Evolutionary conservation across 164 flowering plant species (phyloP), one percentile per base, ranked within the genome.

Genomic region (Stephania cephalantha): DNA sequence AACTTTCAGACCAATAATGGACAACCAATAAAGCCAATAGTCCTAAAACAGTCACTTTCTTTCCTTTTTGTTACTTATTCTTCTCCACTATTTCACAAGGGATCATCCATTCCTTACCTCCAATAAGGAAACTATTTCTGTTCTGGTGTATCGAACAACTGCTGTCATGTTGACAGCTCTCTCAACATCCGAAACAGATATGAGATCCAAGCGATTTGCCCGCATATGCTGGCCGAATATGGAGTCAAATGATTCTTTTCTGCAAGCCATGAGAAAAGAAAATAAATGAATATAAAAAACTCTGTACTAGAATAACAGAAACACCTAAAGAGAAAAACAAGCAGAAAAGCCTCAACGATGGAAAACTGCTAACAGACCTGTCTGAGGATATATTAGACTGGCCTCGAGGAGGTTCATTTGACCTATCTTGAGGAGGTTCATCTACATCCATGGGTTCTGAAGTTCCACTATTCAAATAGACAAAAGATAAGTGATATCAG

Each of bases 401-500:
- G 63, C 78, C 79, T 55, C 83, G 80, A 74, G 94, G 84, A 76
- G 88, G 81, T 35, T 35, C 42, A 35, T 35, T 35, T 35, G 86
- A 35, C 35, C 65, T 85, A 53, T 78, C 79, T 55, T 84, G 80
- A 74, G 94, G 84, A 76, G 88, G 81, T 6, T 84, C 89, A 76
- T 95, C 99, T n/a, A 90, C 86, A 50, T 95, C 99, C 99, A 93
- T 95, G 73, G 91, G 86, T 73, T 87, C 90, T 6, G 79, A 65
- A 45, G 86, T 82, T 75, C 69, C 83, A 73, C 90, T 89, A 53
- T 55, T 52, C 50, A 76, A 71, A 71, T 52, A 76, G 31, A 68
- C 45, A 75, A 25, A 79, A 72, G 20, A 45, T 17, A 70, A 69
- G 48, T 63, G 68, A 5, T 66, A 65, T 66, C 71, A 78, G 71